Evolutionary conservation across 31 red algal genomes (phyloP).

Genomic region (Endocladia muricata): DNA sequence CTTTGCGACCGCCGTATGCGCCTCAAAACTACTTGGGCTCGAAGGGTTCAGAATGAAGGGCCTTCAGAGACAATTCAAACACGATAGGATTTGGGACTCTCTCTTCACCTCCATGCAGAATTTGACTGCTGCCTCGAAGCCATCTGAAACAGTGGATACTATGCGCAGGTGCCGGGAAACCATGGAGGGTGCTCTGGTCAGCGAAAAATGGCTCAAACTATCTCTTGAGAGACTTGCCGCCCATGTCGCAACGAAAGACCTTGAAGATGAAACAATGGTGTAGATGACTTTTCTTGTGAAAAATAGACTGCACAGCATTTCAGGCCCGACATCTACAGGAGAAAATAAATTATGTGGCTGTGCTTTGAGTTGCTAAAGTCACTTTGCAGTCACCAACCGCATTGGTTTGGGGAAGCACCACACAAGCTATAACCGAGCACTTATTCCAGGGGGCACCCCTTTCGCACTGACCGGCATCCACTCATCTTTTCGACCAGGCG

Average conservation of each 20-base stretch:
- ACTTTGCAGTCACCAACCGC: too few relatives aligned
- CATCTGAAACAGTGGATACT: conserved; percentile 7
- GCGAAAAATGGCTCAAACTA: conserved; percentile 12
- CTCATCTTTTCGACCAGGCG: conserved; percentile 11
- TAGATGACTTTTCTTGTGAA: too few relatives aligned
- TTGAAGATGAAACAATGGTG: conserved; percentile 7
- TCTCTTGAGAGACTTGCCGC: conserved; percentile 15
- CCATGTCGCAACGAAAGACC: conserved; percentile 2
- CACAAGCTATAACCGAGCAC: conserved; percentile 38
- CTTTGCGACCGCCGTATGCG: conserved; percentile 32
- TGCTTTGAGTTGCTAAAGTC: too few relatives aligned
- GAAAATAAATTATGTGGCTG: too few relatives aligned
- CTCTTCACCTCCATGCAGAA: conserved; percentile 24
- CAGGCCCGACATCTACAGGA: too few relatives aligned
- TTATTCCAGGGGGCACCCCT: conserved; percentile 46
- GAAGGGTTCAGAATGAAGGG: not conserved
- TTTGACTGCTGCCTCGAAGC: not conserved
- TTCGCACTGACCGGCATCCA: conserved; percentile 22
- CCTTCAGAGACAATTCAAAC: conserved; percentile 9
- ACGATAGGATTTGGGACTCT: conserved; percentile 22
- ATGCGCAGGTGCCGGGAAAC: conserved; percentile 27
- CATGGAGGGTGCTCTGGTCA: conserved; percentile 26
- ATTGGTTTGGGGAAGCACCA: too few relatives aligned
- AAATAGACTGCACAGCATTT: too few relatives aligned
- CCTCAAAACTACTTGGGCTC: conserved; percentile 40